Evolutionary conservation across 1,139 yeast genomes (phyloP).

Genomic region (Geotrichum restrictum): DNA sequence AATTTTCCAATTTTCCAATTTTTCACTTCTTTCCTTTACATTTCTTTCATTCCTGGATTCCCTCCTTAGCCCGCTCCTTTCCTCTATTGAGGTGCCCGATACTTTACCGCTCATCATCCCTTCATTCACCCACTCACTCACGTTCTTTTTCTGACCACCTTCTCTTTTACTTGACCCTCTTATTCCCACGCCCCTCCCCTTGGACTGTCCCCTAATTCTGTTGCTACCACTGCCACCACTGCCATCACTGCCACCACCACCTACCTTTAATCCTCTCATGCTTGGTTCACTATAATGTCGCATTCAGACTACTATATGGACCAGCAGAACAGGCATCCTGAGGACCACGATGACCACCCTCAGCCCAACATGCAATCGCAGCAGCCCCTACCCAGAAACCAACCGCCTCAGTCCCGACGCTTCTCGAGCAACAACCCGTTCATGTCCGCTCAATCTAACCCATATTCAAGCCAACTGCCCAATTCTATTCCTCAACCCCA

Average conservation of each 20-base stretch:
- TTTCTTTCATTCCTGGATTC: background rate
- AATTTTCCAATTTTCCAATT: no score
- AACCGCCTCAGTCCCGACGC: background rate
- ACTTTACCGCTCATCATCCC: background rate
- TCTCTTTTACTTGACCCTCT: no score
- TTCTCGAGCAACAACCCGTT: constrained; percentile 8
- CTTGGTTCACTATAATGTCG: constrained; percentile 3
- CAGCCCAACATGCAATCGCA: constrained; percentile 1
- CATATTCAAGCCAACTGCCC: background rate
- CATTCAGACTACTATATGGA: background rate
- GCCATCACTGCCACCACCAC: no score
- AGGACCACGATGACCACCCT: background rate
- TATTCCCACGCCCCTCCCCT: background rate
- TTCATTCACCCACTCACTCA: background rate
- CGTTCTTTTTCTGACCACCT: background rate
- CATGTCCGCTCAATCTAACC: background rate
- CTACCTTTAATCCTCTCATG: background rate
- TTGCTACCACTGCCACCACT: no score
- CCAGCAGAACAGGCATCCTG: background rate
- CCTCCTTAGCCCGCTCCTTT: background rate
- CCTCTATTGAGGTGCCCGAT: background rate
- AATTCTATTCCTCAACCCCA: constrained; percentile 7
- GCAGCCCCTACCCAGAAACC: background rate
- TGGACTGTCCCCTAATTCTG: background rate
- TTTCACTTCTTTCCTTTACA: background rate